Base-by-base conservation (phyloP, 257 asterid species). In the Linderniella brevidens region DNA sequence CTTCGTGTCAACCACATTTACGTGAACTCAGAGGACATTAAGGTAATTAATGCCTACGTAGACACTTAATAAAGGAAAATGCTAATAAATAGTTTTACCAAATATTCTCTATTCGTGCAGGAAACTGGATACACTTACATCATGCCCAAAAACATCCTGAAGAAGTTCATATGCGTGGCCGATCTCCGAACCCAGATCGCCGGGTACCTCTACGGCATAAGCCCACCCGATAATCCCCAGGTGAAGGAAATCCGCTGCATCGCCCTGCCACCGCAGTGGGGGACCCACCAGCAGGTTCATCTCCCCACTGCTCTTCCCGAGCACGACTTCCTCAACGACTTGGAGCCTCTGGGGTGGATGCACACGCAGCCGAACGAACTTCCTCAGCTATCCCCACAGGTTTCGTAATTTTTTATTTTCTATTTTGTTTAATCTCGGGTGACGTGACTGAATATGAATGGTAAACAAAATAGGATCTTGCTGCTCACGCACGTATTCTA, bases 311-410 rank as follows among this genome's bases (percentile, higher is more conserved):
- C 86, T 37, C 90, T 90, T 57, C 99, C 96, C 0, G 93, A 79
- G 54, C 99, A 90, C 6, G 95, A 90, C 54, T 90, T 84, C 70
- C 59, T 88, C 35, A 79, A 64, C 15, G 98, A 90, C 59, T 61
- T 90, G 75, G 98, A 90, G 80, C 98, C 98, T 9, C 57, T 90
- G 54, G 96, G 98, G 64, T 90, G 98, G 98, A 79, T 90, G 94
- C 98, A 90, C 57, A 85, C 98, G 10, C 98, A 90, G 65, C 96
- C 98, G 13, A 90, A 85, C 43, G 98, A 90, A 69, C 94, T 78
- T 37, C 98, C 98, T 19, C 98, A 90, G 69, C 73, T 90, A 46
- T 78, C 98, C 11, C 94, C 96, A 48, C 96, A 83, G 94, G 96
- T 82, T 39, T 29, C 11, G 19, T 25, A 32, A 38, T 11, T 1